These are phyloP conservation scores for Roridomyces roridus DNA, from an alignment of 768 basidiomycete genomes.

Conservation along the genomic window DNA sequence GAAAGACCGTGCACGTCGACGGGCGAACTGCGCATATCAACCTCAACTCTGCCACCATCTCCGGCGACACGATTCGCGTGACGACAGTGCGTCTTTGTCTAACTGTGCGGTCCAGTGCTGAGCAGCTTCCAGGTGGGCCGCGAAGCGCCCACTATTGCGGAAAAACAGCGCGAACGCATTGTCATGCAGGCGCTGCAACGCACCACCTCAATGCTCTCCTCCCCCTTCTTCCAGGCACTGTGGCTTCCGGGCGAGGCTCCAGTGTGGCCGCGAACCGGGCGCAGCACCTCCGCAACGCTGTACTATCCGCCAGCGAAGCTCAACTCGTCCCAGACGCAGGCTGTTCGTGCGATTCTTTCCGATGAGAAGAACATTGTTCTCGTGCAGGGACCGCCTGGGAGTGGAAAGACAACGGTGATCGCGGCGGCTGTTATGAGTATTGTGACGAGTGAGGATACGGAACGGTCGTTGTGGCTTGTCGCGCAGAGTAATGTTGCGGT, in stretches of 20 bases:
- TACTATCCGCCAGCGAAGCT: not conserved
- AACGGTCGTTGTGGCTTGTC: constrained; percentile 42
- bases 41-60: constrained; percentile 27
- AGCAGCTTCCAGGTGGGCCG: no score
- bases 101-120: no score
- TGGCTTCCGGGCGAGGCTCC: not conserved
- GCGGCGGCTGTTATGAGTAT: not conserved
- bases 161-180: no score
- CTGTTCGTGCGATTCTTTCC: not conserved
- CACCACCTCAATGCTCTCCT: not conserved
- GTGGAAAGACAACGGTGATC: not conserved
- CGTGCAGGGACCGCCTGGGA: not conserved
- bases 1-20: constrained; percentile 28
- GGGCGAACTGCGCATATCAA: constrained; percentile 46
- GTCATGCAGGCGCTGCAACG: not conserved
- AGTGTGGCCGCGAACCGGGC: not conserved
- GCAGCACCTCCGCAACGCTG: not conserved
- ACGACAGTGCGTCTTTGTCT: no score
- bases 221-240: not conserved
- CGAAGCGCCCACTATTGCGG: constrained; percentile 57
- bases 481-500: constrained; percentile 56
- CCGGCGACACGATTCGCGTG: constrained; percentile 41
- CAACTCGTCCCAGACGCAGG: not conserved
- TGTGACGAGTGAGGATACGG: constrained; percentile 39
- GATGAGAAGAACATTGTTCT: constrained; percentile 20